Evolutionary conservation across 73 alveolate species (phyloP).

Genomic region (Stentor roeselii): DNA sequence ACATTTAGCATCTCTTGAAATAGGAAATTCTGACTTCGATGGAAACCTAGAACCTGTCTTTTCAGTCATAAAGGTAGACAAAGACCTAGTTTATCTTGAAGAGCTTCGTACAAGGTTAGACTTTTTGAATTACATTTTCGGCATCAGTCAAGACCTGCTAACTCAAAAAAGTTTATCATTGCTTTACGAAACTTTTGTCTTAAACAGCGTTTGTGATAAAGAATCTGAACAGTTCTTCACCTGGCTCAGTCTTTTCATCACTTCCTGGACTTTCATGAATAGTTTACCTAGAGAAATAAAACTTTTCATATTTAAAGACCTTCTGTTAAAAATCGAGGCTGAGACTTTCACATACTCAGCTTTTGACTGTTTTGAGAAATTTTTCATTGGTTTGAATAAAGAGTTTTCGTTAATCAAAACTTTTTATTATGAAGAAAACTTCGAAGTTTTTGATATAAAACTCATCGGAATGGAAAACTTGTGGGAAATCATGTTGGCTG

Average conservation of each 20-base stretch:
- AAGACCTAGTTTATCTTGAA: neutral
- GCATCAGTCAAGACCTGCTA: neutral
- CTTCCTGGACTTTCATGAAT: neutral
- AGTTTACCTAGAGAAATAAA: constrained; percentile 31
- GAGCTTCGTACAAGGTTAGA: neutral
- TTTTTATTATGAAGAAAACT: constrained; percentile 10
- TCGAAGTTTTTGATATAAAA: constrained; percentile 56
- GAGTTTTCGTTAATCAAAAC: neutral
- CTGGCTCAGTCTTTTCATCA: neutral
- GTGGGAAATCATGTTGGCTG: constrained; percentile 57
- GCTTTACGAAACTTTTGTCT: neutral
- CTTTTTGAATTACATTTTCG: neutral
- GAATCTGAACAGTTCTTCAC: neutral
- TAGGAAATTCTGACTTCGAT: neutral
- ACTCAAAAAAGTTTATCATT: neutral
- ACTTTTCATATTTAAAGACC: neutral
- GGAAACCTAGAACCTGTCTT: constrained; percentile 9
- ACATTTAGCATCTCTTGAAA: neutral
- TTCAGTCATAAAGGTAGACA: neutral
- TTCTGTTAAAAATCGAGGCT: neutral
- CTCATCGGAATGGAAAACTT: constrained; percentile 56
- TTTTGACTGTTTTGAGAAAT: neutral
- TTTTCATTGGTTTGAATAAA: neutral
- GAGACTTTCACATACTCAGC: neutral
- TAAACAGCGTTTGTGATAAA: neutral